Conservation (phyloP, 164 flowering plant species). For the Nymphaea thermarum region DNA sequence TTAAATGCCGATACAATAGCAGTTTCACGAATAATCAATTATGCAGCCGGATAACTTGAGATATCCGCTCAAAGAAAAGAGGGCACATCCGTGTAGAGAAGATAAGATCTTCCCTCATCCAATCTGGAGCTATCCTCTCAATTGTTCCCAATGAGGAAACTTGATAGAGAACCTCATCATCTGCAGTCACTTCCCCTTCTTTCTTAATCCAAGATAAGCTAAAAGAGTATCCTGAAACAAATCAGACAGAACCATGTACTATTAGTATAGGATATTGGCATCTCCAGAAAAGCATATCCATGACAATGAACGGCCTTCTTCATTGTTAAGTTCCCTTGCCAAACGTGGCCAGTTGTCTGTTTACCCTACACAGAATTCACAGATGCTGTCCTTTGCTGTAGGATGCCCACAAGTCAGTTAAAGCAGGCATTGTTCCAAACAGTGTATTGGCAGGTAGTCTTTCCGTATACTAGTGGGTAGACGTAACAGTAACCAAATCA, state of each 20-base stretch:
- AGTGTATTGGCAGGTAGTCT: too few species aligned
- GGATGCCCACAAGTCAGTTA: too few species aligned
- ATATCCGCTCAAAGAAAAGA: constrained; percentile 55
- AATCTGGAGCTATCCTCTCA: constrained; percentile 72
- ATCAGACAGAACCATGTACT: not conserved
- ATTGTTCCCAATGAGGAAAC: constrained; percentile 64
- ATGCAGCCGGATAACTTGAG: constrained; percentile 38
- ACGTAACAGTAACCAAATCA: too few species aligned
- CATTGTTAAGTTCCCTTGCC: too few species aligned
- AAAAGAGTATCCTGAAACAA: constrained; percentile 65
- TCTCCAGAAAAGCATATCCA: too few species aligned
- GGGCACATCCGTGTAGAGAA: constrained; percentile 70
- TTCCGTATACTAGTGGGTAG: too few species aligned
- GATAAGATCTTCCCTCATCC: constrained; percentile 70
- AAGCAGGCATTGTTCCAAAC: too few species aligned
- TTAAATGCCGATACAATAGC: not conserved
- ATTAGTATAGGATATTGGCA: too few species aligned
- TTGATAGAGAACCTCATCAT: constrained; percentile 42
- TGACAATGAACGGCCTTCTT: too few species aligned
- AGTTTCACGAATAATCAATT: constrained; percentile 2
- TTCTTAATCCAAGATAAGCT: constrained; percentile 46
- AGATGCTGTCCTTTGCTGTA: too few species aligned
- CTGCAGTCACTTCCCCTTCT: constrained; percentile 13
- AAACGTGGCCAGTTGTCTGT: too few species aligned
- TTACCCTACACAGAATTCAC: too few species aligned